A percentile compares a stretch with the other conserved stretches of the same genome.
These are phyloP conservation scores for Tolypocladium inflatum DNA, from an alignment of 2,329 filamentous ascomycete genomes.

Conservation along the genomic window DNA sequence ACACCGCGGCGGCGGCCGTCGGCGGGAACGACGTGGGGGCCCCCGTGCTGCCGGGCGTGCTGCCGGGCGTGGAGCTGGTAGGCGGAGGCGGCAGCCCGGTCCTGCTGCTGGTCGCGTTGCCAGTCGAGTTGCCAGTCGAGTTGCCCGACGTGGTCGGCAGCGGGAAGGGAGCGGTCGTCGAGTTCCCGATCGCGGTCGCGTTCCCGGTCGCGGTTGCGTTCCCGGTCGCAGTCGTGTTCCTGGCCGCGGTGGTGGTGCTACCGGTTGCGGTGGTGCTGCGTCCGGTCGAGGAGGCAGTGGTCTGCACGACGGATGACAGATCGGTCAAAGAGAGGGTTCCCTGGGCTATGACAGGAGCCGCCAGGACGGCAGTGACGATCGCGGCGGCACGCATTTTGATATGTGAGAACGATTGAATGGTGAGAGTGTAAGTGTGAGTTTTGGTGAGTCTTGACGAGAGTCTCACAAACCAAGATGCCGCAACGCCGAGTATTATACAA, in stretches of 20 bases:
- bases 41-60: background rate
- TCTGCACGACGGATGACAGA: background rate
- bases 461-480: background rate
- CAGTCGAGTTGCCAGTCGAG: background rate
- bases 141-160: background rate
- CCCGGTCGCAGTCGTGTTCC: background rate
- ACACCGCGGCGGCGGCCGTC: conserved; percentile 1
- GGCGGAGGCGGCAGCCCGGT: background rate
- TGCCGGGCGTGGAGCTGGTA: background rate
- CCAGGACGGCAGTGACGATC: conserved; percentile 8
- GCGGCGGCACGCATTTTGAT: conserved; percentile 10
- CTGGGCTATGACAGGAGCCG: conserved; percentile 3
- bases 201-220: too few relatives aligned
- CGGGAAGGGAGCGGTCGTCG: background rate
- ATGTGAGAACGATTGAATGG: background rate
- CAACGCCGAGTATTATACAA: background rate
- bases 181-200: background rate
- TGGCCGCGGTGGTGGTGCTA: background rate
- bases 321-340: background rate
- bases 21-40: background rate
- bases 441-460: background rate
- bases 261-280: background rate
- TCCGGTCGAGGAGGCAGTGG: background rate
- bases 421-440: background rate
- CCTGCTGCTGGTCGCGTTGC: background rate